Conservation (phyloP, 2,329 filamentous ascomycete species). For the Hypoxylon rubiginosum region DNA sequence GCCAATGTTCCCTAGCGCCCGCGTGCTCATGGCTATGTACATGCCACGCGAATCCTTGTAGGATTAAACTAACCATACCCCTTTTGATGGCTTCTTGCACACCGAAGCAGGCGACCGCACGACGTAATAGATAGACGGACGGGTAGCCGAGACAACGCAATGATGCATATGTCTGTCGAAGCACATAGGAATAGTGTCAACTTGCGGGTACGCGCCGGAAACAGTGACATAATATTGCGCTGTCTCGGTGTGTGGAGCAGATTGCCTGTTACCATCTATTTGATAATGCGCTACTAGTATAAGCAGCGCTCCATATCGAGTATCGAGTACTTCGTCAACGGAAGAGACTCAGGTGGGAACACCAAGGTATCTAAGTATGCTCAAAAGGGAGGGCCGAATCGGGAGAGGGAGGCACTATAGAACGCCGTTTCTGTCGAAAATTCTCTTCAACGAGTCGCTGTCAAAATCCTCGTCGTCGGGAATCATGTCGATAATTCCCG, state of each 20-base stretch:
- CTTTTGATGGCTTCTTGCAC: neutral
- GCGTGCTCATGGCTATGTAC: neutral
- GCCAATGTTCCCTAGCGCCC: constrained; percentile 2
- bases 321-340: neutral
- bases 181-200: neutral
- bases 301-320: constrained; percentile 1
- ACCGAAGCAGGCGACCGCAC: neutral
- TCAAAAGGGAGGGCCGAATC: neutral
- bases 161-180: constrained; percentile 7
- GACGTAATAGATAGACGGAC: neutral
- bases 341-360: constrained; percentile 4
- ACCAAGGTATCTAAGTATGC: constrained; percentile 9
- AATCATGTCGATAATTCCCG: constrained; percentile 88
- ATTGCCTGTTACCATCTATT: neutral
- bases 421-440: constrained; percentile 67
- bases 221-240: neutral
- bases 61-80: neutral
- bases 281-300: neutral
- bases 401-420: constrained; percentile 55
- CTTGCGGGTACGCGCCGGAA: neutral
- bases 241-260: neutral
- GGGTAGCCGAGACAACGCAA: neutral
- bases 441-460: constrained; percentile 64
- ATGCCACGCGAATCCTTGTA: neutral
- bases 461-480: constrained; percentile 75